Percentiles rank a stretch among this genome's conserved stretches.
These are phyloP conservation scores for peach (Prunus persica) DNA, from an alignment of 306 rosid genomes.

Conservation along the genomic window Prunus_persica_NCBIv2 NC_034009.1:40128001-40128500, in stretches of 20 bases:
- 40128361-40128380: constrained; percentile 57
- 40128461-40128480: constrained; percentile 80
- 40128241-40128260: constrained; percentile 74
- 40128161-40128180: constrained; percentile 52
- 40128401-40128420: constrained; percentile 69
- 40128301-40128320: constrained; percentile 29
- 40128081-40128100: constrained; percentile 67
- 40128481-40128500: constrained; percentile 94
- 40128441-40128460: constrained; percentile 81
- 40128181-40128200: constrained; percentile 81
- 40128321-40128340: constrained; percentile 41
- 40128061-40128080: constrained; percentile 77
- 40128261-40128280: constrained; percentile 59
- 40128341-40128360: constrained; percentile 56
- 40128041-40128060: constrained; percentile 94
- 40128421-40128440: constrained; percentile 62
- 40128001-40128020: constrained; percentile 66
- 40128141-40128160: constrained; percentile 79
- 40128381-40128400: constrained; percentile 65
- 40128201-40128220: constrained; percentile 87
- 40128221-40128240: constrained; percentile 63
- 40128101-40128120: constrained; percentile 64
- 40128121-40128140: constrained; percentile 90
- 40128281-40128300: constrained; percentile 45
- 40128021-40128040: constrained; percentile 68